Evolutionary conservation across 768 basidiomycete species (phyloP), one percentile per base, ranked within the genome.

Genomic region (Suillus luteus): DNA sequence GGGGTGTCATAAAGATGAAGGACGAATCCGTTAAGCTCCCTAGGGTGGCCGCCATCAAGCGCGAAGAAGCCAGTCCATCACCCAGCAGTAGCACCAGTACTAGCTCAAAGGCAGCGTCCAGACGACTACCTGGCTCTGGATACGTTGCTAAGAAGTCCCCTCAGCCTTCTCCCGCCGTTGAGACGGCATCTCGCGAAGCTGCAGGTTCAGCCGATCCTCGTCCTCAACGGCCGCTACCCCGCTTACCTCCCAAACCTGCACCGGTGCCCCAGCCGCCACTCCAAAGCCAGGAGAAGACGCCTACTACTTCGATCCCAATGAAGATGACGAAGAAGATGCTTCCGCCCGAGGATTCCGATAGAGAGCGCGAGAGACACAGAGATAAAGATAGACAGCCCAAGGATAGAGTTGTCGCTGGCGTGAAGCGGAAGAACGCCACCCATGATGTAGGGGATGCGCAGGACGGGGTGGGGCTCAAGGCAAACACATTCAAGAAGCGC

Each of bases 111-210:
- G 55, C 69, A 7, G 62, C 69, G 2, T 64, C 70, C 10, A 74
- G 79, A 55, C 78, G 81, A 40, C 62, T 75, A 14, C 84, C 84
- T 35, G 84, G 85, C 0, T 85, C 85, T 5, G 84, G 83, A 3
- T 84, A 77, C 67, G 78, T 76, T 63, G 76, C 73, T 7, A 79
- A 78, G 33, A 76, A 76, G n/a, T 67, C 72, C 0, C 70, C 75
- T 49, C 76, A 67, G 48, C 55, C 69, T 8, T 64, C 73, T 19
- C 0, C 64, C 1, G 58, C 70, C 55, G 22, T 62, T 17, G 61
- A 41, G 48, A 17, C n/a, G 24, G 41, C 64, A n/a, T 64, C 68
- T 19, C 63, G 66, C 17, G 79, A 69, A 67, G 67, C 72, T 31
- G 63, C 62, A n/a, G 68, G 66, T 0, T 68, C 72, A 4, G 64